Base-by-base conservation (phyloP, 768 basidiomycete species). In the Mycena crocata region DNA sequence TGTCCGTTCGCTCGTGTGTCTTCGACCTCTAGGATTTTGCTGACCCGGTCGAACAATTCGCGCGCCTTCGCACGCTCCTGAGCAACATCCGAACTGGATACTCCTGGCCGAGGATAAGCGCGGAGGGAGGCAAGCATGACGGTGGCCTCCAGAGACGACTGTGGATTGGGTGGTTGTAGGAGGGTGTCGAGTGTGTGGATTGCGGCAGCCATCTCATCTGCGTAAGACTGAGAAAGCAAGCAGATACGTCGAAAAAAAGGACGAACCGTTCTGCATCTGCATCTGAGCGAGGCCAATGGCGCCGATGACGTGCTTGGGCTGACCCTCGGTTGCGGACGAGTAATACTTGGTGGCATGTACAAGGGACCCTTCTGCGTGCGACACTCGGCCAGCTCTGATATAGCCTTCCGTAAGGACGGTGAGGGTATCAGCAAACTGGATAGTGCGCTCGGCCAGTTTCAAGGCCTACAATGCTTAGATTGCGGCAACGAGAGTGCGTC, bases 381-480 rank as follows among this genome's bases (percentile, higher is more conserved):
- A 85, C 3, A 93, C 90, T 21, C 95, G 88, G 2, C 90, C 97
- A 17, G 96, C 90, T 34, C 92, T 86, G 19, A 96, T 79, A 73
- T 95, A 93, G 3, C 95, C 92, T 72, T 98, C 96, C 1, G 93
- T 92, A 31, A 96, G 84, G 19, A 97, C 82, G 0, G 93, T 85
- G 34, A 94, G 83, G 0, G 93, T 95, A 72, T 99, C 97, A 0
- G 96, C 93, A 73, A 93, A 98, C 75, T 98, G 96, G 42, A 99
- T 90, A 0, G 96, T 92, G 56, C 96, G 88, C 73, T 99, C 98
- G 26, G 95, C 96, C 23, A 99, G 83, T 82, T 99, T 99, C 46
- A 97, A 77, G 0, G 95, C 94, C 90, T 95, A 60, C 1, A 23
- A 57, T 46, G 63, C 54, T 67, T 57, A 50, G 28, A 51, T 44